Conservation (phyloP, 1,284 basidiomycete species). For the Apiotrichum laibachii region DNA sequence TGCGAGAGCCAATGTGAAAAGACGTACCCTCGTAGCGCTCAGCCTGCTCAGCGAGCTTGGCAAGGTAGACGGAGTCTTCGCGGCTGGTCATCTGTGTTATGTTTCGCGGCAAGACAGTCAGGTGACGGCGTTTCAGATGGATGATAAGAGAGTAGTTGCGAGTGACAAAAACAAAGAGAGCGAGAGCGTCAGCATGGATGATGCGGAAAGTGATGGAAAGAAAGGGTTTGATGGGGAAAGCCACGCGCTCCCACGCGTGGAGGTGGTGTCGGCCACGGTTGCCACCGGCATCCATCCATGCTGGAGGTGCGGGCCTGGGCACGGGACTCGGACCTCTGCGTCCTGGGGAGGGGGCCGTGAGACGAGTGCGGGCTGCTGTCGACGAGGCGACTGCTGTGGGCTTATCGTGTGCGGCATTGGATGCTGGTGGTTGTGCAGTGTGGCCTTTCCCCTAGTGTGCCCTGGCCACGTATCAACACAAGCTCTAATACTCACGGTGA, state of each 20-base stretch:
- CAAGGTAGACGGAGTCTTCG: constrained; percentile 97
- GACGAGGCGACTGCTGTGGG: not conserved
- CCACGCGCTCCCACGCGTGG: not conserved
- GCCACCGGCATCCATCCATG: not conserved
- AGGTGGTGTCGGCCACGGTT: not conserved
- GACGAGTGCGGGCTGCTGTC: too few species aligned
- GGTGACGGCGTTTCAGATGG: constrained; percentile 1
- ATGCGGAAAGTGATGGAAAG: not conserved
- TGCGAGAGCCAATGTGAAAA: not conserved
- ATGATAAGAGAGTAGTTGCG: constrained; percentile 4
- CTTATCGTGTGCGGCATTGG: not conserved
- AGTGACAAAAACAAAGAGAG: not conserved
- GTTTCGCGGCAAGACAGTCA: not conserved
- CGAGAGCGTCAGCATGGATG: not conserved
- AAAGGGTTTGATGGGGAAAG: not conserved
- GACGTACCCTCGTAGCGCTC: constrained; percentile 94
- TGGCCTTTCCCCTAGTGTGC: not conserved
- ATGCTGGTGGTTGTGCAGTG: not conserved
- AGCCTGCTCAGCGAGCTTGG: constrained; percentile 98
- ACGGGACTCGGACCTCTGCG: too few species aligned
- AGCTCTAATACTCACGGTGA: not conserved
- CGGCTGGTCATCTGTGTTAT: constrained; percentile 70
- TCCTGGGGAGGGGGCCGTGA: too few species aligned
- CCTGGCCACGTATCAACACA: constrained; percentile 7
- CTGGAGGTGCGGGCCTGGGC: not conserved